Percentiles rank a stretch among this genome's conserved stretches.
Evolutionary conservation across 768 basidiomycete genomes (phyloP).

Genomic region (Thelephora ganbajun): DNA sequence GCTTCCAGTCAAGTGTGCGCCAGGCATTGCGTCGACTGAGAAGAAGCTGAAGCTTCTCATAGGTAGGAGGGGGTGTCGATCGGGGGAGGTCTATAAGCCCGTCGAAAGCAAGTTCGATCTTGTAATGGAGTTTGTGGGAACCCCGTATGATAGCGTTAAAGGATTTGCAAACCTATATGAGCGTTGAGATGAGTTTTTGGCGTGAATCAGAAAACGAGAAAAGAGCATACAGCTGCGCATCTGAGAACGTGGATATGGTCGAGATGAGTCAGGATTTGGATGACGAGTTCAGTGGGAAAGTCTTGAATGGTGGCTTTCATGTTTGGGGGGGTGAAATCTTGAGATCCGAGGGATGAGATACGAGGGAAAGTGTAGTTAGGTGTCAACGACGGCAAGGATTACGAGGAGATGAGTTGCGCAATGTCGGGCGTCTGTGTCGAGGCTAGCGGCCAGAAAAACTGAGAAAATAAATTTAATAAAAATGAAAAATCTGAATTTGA

Average conservation of each 20-base stretch:
- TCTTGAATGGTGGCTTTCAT: neutral
- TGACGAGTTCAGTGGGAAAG: neutral
- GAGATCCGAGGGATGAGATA: no score
- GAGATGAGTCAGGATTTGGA: neutral
- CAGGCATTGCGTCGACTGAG: slow-evolving; percentile 15
- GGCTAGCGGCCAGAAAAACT: no score
- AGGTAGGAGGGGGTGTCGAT: neutral
- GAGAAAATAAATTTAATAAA: no score
- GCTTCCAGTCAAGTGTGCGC: slow-evolving; percentile 14
- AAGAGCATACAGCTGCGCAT: neutral
- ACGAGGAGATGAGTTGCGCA: no score
- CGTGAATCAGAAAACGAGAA: neutral
- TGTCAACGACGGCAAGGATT: no score
- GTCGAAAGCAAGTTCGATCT: slow-evolving; percentile 10
- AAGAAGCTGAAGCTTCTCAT: slow-evolving; percentile 13
- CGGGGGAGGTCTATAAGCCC: slow-evolving; percentile 3
- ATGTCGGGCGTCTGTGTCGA: no score
- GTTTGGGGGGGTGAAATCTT: no score
- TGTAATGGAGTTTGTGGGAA: slow-evolving; percentile 4
- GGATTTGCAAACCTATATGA: slow-evolving; percentile 4
- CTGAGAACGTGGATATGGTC: neutral
- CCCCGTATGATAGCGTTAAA: slow-evolving; percentile 1
- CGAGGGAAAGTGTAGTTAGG: no score
- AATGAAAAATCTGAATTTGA: no score
- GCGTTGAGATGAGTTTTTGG: neutral